These are phyloP conservation scores for Dissoconium aciculare DNA, from an alignment of 2,329 filamentous ascomycete genomes.

Conservation along the genomic window DNA sequence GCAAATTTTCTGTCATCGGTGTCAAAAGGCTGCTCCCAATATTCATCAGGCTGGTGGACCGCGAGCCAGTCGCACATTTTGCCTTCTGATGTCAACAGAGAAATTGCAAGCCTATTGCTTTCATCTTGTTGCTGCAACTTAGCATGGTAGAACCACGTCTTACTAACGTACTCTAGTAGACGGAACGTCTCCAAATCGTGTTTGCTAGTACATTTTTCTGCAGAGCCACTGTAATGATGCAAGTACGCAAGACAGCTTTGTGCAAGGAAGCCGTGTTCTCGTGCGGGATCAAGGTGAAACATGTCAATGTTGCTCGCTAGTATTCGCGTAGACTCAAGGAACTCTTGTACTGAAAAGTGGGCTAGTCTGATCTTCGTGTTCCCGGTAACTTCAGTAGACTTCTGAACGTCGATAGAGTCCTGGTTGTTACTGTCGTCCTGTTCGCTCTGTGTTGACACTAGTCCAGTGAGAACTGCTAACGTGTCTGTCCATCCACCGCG, in stretches of 20 bases:
- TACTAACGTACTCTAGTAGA: no score
- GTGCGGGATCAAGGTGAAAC: constrained; percentile 5
- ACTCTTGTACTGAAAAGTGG: constrained; percentile 13
- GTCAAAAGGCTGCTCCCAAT: no score
- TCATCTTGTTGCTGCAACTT: constrained; percentile 2
- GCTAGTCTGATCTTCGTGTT: constrained; percentile 8
- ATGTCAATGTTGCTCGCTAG: neutral
- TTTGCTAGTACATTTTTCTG: no score
- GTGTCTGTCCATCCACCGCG: constrained; percentile 7
- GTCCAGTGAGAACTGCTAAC: constrained; percentile 7
- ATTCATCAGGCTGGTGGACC: no score
- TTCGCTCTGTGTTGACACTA: constrained; percentile 2
- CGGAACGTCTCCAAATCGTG: no score
- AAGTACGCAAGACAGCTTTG: constrained; percentile 10
- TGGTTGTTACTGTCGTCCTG: neutral
- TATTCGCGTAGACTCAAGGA: constrained; percentile 7
- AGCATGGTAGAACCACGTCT: no score
- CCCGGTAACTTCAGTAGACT: neutral
- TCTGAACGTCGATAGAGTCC: neutral
- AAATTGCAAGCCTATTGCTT: constrained; percentile 1
- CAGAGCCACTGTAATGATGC: no score
- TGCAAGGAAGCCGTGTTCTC: constrained; percentile 4
- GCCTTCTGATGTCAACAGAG: no score
- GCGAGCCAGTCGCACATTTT: no score
- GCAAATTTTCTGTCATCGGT: no score